Percentiles rank a stretch among this genome's conserved stretches.
phyloP scores from a whole-genome alignment of 805 yeast genomes.

The Phaffomyces opuntiae region DNA sequence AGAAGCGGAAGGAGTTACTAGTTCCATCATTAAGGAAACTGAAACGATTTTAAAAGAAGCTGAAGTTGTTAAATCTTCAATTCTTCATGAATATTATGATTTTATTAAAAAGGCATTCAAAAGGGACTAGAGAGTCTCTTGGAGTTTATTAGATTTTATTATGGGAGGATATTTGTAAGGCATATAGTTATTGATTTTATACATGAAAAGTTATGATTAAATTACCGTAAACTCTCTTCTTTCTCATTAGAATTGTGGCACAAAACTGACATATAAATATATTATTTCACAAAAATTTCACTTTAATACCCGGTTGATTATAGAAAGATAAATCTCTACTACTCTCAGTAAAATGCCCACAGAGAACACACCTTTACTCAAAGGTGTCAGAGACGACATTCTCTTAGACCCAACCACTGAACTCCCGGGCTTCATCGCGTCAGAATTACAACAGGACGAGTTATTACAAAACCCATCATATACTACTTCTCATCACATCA shows the following conservation, averaged over 20 bases:
- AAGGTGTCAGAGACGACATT: constrained; percentile 14
- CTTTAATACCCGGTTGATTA: background rate
- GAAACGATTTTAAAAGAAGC: constrained; percentile 23
- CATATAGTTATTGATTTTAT: background rate
- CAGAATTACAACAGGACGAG: constrained; percentile 26
- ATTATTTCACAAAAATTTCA: too few species aligned
- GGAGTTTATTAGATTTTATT: background rate
- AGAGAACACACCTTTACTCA: constrained; percentile 16
- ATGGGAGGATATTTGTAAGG: background rate
- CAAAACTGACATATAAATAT: too few species aligned
- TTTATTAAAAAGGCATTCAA: constrained; percentile 20
- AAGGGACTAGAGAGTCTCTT: background rate
- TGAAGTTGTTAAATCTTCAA: constrained; percentile 16
- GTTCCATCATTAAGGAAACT: constrained; percentile 15
- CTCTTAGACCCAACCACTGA: constrained; percentile 26
- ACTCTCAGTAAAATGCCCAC: background rate
- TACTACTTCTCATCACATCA: constrained; percentile 3
- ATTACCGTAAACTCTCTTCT: too few species aligned
- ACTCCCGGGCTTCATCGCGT: constrained; percentile 28
- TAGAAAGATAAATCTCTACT: too few species aligned
- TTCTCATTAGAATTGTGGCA: too few species aligned
- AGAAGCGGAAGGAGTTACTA: constrained; percentile 1
- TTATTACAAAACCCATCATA: constrained; percentile 16
- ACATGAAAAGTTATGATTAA: background rate
- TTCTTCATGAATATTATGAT: constrained; percentile 17